Evolutionary conservation across 352 stramenopile species (phyloP), one percentile per base, ranked within the genome.

Genomic region (Phytophthora pinifolia): DNA sequence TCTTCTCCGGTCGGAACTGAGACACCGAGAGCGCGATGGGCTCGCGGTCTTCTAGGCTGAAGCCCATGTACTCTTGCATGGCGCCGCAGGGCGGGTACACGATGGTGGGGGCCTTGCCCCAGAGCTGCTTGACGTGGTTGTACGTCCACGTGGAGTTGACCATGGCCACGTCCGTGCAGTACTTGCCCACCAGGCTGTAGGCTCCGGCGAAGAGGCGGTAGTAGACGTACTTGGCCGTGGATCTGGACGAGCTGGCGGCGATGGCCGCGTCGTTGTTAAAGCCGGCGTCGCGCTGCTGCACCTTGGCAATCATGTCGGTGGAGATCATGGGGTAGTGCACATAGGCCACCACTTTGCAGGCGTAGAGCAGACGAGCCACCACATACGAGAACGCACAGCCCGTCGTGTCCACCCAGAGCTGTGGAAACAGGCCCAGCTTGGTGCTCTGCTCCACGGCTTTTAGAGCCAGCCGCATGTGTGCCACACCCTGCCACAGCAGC

Each of bases 251-350:
- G 51, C 83, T 98, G 9, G 60, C 52, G 6, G 94, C 79, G 27
- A 99, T 91, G 6, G 73, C 54, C 9, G 75, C 43, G 39, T 90
- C 60, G 66, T 99, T 98, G 76, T 99, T 99, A 70, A 98, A 98
- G 12, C 84, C 80, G 4, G 91, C 70, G 32, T 85, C 66, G 32
- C 91, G 89, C 49, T 98, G 77, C 58, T 87, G 88, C 6, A 99
- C 96, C 32, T 95, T 81, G 31, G 67, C 57, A 31, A 99, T 90
- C 98, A 99, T 99, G 62, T 99, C 96, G 30, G 91, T 98, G 43
- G 89, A 98, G 62, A 99, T 99, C 52, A 98, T 99, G 7, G 98
- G 97, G 81, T 99, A 99, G 81, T 99, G 97, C 22, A 98, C 95
- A 83, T 99, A 99, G 39, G 95, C 83, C 3, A 90, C 79, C 30